Evolutionary conservation across 1,139 yeast genomes (phyloP), one percentile per base, ranked within the genome.

Genomic region (Lodderomyces orthopsilosis): DNA sequence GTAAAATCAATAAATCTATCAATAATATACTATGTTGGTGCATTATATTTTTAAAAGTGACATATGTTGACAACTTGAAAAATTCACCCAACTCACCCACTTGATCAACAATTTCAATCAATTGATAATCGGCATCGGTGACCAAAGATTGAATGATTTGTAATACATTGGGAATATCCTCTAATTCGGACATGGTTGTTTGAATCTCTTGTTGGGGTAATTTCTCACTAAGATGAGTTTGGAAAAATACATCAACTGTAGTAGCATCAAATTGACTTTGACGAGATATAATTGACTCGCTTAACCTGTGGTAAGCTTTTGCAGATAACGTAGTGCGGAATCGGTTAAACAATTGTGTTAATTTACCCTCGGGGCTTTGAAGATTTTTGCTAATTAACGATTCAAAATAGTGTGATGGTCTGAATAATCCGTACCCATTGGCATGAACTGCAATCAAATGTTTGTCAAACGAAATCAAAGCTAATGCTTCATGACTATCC

Each of bases 401-500:
- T 45, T 72, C 75, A 47, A 57, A 68, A 43, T 50, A 54, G 51
- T 68, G 73, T 0, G 72, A 58, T 5, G 60, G 58, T 45, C 75
- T 56, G 43, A 58, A 60, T 2, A 66, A 43, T 2, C 69, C 68
- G 24, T 67, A 41, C 0, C 74, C 74, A 51, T 70, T 67, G 1
- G 65, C 62, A 48, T 69, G 68, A 14, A 65, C 51, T 1, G 61
- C 38, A 14, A 60, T 45, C 5, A 58, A 41, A 4, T 49, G 41
- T 4, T 52, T 26, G 9, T 34, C 26, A 10, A 43, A 42, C 5
- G 47, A 21, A 12, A 48, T 44, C 12, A 61, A 43, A 1, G 58
- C 41, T 32, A 65, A 50, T 3, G 83, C 73, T 55, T 86, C 93
- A 46, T 74, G 74, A 33, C 80, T 70, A 41, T 74, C 72, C 42